Evolutionary conservation across 73 alveolate species (phyloP).

Genomic region (Tetrahymena thermophila): DNA sequence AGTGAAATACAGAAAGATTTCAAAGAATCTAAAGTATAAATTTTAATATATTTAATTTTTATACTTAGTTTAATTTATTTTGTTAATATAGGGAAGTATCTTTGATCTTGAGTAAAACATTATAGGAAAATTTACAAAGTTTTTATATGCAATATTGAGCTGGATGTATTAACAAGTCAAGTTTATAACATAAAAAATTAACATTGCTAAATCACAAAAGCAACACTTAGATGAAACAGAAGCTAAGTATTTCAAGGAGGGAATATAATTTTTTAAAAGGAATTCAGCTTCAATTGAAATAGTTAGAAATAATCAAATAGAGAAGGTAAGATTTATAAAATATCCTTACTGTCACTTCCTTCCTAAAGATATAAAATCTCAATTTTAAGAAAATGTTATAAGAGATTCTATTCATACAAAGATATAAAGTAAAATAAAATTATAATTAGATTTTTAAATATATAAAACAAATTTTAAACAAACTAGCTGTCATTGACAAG

Average conservation of each 20-base stretch:
- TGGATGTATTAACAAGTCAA: not conserved
- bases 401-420: conserved; percentile 53
- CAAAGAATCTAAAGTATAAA: not conserved
- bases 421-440: not conserved
- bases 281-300: conserved; percentile 50
- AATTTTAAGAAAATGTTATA: conserved; percentile 48
- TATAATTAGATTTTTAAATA: not conserved
- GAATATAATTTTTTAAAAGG: conserved; percentile 11
- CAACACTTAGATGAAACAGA: not conserved
- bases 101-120: not conserved
- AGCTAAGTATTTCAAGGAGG: conserved; percentile 6
- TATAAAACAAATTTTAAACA: not conserved
- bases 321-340: conserved; percentile 34
- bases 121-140: not conserved
- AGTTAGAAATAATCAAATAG: conserved; percentile 14
- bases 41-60: not conserved
- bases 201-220: not conserved
- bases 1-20: not conserved
- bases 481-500: conserved; percentile 19
- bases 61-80: not conserved
- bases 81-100: not conserved
- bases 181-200: not conserved
- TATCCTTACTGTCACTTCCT: conserved; percentile 38
- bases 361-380: conserved; percentile 34
- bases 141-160: not conserved